Evolutionary conservation across 1,139 yeast genomes (phyloP).

Genomic region (Suhomyces taliae): DNA sequence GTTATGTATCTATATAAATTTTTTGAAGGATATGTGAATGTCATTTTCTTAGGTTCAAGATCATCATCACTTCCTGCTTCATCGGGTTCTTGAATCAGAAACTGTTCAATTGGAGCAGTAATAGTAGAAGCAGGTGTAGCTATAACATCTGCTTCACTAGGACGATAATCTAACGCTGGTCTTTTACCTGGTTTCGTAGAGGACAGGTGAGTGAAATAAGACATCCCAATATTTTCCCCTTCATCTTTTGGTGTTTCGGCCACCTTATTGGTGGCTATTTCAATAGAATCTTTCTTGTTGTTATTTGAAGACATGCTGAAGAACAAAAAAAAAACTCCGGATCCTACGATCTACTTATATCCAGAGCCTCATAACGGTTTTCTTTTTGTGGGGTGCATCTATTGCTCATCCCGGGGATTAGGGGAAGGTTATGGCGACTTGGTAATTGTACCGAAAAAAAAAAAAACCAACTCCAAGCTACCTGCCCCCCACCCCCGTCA

Average conservation of each 20-base stretch:
- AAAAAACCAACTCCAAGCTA: no score
- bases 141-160: slow-evolving; percentile 8
- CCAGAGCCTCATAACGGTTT: no score
- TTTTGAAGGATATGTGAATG: slow-evolving; percentile 37
- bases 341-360: no score
- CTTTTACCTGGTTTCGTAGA: slow-evolving; percentile 6
- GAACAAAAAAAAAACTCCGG: no score
- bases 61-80: neutral
- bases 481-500: no score
- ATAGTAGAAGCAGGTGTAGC: neutral
- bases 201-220: slow-evolving; percentile 4
- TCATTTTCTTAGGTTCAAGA: slow-evolving; percentile 16
- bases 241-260: slow-evolving; percentile 9
- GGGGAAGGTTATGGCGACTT: no score
- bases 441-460: no score
- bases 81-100: slow-evolving; percentile 2
- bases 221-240: neutral
- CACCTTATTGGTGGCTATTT: slow-evolving; percentile 1
- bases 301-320: no score
- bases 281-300: neutral
- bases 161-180: slow-evolving; percentile 11
- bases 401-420: no score
- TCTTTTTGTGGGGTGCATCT: no score
- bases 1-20: slow-evolving; percentile 43
- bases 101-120: slow-evolving; percentile 1